Evolutionary conservation across 1,139 yeast species (phyloP), one percentile per base, ranked within the genome.

Genomic region (Yamadazyma diospyri): DNA sequence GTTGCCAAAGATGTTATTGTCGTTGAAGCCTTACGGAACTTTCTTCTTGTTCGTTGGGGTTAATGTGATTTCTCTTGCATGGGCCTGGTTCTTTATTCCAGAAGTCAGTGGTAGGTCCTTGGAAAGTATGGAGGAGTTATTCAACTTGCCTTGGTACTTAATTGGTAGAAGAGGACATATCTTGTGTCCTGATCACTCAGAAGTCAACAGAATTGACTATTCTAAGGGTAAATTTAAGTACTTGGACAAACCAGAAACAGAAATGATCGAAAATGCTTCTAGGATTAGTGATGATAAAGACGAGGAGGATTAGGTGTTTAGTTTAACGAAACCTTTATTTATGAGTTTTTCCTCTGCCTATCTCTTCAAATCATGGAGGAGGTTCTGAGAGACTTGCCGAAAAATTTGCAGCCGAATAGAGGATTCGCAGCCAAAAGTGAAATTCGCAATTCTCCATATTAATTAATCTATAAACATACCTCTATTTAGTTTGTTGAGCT

Each of bases 121-220:
- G 55, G 82, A 74, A 52, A 60, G 72, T 35, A 70, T 74, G 69
- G 81, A 75, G 46, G 79, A 73, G 33, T 50, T 77, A 38, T 77
- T 77, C 59, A 65, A 59, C 43, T 63, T 73, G 48, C 81, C 81
- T 32, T 76, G 81, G 81, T 73, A 75, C 51, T 37, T 69, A 11
- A 34, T 30, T 47, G 78, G 78, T 29, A 66, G 80, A 59, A 64
- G 58, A 40, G 78, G 78, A 46, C 60, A 69, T 10, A 55, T 59
- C 38, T 60, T 74, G 39, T 67, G 76, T 44, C 78, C 78, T 15
- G 80, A 74, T 50, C 63, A 66, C 51, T 69, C 79, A 16, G 76
- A 70, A 48, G 35, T 36, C 12, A 32, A 34, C 19, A 36, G 22
- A 21, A 32, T 36, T 17, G 39, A 36, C 18, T 36, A 36, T 11